A percentile compares a stretch with the other conserved stretches of the same genome.
Conservation (phyloP, 345 rosid genomes). For the Populus tremula region DNA sequence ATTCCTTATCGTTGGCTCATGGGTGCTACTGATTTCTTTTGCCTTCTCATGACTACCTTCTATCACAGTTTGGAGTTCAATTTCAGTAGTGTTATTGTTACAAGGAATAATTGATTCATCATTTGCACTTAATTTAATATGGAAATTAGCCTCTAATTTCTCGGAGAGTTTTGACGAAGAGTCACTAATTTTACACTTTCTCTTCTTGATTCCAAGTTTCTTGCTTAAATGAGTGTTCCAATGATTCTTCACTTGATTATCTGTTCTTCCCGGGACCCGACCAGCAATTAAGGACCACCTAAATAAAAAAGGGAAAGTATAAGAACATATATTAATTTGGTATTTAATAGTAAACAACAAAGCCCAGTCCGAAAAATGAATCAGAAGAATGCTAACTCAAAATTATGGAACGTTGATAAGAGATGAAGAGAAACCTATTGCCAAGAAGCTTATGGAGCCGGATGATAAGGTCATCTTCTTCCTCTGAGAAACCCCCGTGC, state of each 20-base stretch:
- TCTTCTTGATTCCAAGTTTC: slow-evolving; percentile 13
- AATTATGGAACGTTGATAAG: background rate
- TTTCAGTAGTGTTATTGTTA: too few relatives aligned
- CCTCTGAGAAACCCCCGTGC: slow-evolving; percentile 36
- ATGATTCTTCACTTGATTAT: slow-evolving; percentile 47
- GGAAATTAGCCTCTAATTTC: background rate
- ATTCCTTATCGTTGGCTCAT: background rate
- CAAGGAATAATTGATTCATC: background rate
- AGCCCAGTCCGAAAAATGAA: too few relatives aligned
- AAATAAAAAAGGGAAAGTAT: background rate
- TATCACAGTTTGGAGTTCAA: too few relatives aligned
- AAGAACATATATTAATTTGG: background rate
- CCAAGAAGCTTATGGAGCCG: slow-evolving; percentile 41
- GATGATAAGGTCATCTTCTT: slow-evolving; percentile 46
- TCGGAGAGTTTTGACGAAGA: background rate
- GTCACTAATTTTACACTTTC: background rate
- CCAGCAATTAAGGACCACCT: slow-evolving; percentile 50
- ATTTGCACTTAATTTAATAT: background rate
- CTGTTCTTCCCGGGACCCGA: slow-evolving; percentile 46
- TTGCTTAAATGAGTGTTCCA: slow-evolving; percentile 49
- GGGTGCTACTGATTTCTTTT: background rate
- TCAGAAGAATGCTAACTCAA: background rate
- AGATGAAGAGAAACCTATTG: slow-evolving; percentile 27
- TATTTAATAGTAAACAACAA: background rate
- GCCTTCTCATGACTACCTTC: background rate